Percentiles rank a stretch among this genome's conserved stretches.
Conservation (phyloP, 2,329 filamentous ascomycete species). For the Neofusicoccum laricinum region DNA sequence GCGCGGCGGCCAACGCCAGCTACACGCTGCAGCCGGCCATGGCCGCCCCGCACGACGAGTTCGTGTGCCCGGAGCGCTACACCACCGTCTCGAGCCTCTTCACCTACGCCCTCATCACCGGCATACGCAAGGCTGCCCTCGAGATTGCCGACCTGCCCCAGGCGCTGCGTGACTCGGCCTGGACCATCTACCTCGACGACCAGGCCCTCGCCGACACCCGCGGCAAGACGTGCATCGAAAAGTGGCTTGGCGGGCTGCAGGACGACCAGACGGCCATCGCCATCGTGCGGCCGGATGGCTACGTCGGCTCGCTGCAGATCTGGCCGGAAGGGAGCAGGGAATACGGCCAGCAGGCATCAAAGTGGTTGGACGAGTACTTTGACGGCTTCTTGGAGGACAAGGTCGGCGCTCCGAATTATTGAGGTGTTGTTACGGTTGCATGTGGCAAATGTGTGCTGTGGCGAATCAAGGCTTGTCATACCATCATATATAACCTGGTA, state of each 20-base stretch:
- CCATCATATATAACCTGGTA: no score
- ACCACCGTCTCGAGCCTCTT: conserved; percentile 65
- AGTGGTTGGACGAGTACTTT: conserved; percentile 54
- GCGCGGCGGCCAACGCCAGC: conserved; percentile 57
- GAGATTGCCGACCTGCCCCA: conserved; percentile 65
- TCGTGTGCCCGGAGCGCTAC: conserved; percentile 66
- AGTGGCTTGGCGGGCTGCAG: conserved; percentile 63
- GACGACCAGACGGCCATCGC: conserved; percentile 60
- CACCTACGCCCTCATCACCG: conserved; percentile 63
- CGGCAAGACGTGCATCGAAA: conserved; percentile 56
- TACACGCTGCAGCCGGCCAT: conserved; percentile 60
- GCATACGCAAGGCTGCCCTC: conserved; percentile 59
- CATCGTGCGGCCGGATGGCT: conserved; percentile 71
- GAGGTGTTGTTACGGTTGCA: no score
- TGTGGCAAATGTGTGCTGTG: no score
- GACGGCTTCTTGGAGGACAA: conserved; percentile 39
- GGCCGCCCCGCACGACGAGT: conserved; percentile 61
- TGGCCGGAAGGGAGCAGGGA: conserved; percentile 34
- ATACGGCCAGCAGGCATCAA: conserved; percentile 33
- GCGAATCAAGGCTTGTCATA: no score
- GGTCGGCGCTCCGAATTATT: background rate
- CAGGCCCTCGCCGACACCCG: conserved; percentile 56
- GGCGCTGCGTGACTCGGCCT: conserved; percentile 62
- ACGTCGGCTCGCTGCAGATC: conserved; percentile 61
- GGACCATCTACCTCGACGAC: conserved; percentile 72